Percentiles rank a stretch among this genome's conserved stretches.
phyloP scores from a whole-genome alignment of 495 filamentous ascomycete species.

The Daldinia grandis region DNA sequence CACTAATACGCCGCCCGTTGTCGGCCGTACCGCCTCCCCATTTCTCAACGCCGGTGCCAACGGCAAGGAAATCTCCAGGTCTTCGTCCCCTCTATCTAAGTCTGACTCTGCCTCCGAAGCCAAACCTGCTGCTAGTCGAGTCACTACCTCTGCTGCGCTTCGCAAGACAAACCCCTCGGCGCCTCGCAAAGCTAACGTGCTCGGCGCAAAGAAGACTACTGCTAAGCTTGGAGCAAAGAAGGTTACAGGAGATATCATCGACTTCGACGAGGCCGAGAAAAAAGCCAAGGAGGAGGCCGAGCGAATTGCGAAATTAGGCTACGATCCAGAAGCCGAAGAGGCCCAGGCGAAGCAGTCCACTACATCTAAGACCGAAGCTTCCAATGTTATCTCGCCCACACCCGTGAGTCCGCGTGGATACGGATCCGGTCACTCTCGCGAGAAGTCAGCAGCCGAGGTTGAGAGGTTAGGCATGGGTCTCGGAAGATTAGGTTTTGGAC shows the following conservation, averaged over 20 bases:
- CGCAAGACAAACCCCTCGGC: conserved; percentile 72
- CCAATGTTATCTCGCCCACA: conserved; percentile 72
- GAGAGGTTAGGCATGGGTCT: conserved; percentile 94
- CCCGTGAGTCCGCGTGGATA: conserved; percentile 77
- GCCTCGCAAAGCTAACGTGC: conserved; percentile 80
- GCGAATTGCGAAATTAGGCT: conserved; percentile 96
- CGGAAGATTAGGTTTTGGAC: conserved; percentile 86
- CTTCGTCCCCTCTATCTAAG: conserved; percentile 81
- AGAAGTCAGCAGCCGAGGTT: conserved; percentile 71
- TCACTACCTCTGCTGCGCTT: conserved; percentile 75
- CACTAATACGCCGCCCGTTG: conserved; percentile 84
- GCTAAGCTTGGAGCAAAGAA: conserved; percentile 93
- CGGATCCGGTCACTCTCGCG: conserved; percentile 66
- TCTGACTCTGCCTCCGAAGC: conserved; percentile 57
- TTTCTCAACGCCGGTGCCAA: conserved; percentile 80
- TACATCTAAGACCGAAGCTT: conserved; percentile 54
- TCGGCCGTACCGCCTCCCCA: conserved; percentile 85
- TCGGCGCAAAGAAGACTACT: conserved; percentile 85
- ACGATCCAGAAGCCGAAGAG: conserved; percentile 90
- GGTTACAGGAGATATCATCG: conserved; percentile 76
- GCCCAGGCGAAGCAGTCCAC: conserved; percentile 65
- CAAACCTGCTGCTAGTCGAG: conserved; percentile 68
- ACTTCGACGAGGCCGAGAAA: conserved; percentile 96
- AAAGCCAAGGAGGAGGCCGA: conserved; percentile 98
- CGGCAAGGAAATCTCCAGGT: conserved; percentile 73